Evolutionary conservation across 2,329 filamentous ascomycete genomes (phyloP).

Genomic region (Colletotrichum eremochloae): DNA sequence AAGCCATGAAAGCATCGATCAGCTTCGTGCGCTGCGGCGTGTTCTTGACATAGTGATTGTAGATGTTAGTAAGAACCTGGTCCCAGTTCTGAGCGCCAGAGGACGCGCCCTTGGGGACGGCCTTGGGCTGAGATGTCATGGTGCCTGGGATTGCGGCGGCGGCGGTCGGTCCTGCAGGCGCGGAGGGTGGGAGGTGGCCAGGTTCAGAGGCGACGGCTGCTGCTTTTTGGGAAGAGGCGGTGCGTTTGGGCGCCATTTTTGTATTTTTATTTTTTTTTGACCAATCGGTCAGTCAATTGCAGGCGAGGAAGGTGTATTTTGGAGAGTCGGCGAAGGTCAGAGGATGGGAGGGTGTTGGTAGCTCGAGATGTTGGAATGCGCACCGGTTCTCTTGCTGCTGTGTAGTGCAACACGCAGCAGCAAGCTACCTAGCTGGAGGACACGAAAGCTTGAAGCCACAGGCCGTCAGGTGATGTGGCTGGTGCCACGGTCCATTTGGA

Average conservation of each 20-base stretch:
- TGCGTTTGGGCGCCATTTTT: constrained; percentile 67
- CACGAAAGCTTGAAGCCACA: constrained; percentile 52
- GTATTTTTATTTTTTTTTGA: constrained; percentile 27
- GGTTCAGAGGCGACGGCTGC: constrained; percentile 26
- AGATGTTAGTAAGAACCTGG: constrained; percentile 77
- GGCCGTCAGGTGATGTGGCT: constrained; percentile 41
- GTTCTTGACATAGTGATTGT: constrained; percentile 81
- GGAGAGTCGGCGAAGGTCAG: constrained; percentile 32
- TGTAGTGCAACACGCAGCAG: background rate
- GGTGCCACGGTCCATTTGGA: background rate
- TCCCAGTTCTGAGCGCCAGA: constrained; percentile 56
- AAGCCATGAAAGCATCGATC: constrained; percentile 90
- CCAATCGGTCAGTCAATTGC: constrained; percentile 16
- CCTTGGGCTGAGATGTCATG: constrained; percentile 43
- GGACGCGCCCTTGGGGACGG: constrained; percentile 45
- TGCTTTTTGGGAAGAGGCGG: constrained; percentile 44
- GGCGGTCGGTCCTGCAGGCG: constrained; percentile 40
- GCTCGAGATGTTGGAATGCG: constrained; percentile 32
- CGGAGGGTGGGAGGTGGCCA: constrained; percentile 44
- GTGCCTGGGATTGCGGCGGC: constrained; percentile 40
- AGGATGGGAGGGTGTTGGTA: constrained; percentile 8
- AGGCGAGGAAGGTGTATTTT: constrained; percentile 13
- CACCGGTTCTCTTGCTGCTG: background rate
- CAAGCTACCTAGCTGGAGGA: constrained; percentile 43
- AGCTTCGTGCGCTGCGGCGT: constrained; percentile 94